Base-by-base conservation (phyloP, 2,329 filamentous ascomycete species). In the Colletotrichum sansevieriae region DNA sequence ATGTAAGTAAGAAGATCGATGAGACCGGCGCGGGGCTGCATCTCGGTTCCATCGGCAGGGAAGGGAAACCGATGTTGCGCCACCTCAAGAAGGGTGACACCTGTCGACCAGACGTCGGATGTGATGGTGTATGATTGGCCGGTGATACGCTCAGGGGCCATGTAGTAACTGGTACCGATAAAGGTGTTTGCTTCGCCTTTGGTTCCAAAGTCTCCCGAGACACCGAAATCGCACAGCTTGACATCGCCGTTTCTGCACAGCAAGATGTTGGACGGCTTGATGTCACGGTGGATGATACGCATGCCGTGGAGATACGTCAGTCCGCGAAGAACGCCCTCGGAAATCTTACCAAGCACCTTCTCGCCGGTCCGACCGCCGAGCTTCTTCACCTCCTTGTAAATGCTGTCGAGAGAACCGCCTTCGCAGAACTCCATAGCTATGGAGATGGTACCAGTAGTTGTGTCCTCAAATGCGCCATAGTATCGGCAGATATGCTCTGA, bases 381-480 rank as follows among this genome's bases (percentile, higher is more conserved):
- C 74, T 96, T 94, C 83, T 97, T 97, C 41, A 99, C 95, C 81
- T 99, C 96, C 73, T 93, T 93, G 84, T 99, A 99, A 72, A 99
- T 96, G 77, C 93, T 96, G 82, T 99, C 95, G 20, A 99, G 87
- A 54, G 94, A 97, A 61, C 96, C 96, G 66, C 96, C 96, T 81
- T 98, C 96, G 78, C 96, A 99, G 76, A 97, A 98, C 78, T 99
- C 96, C 96, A 99, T 99, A 65, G 94, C 95, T 76, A 99, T 99
- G 55, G 94, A 97, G 73, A 99, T 98, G 55, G 95, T 98, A 58
- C 95, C 94, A 10, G 94, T 97, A n/a, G 94, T 92, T 67, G 96
- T 92, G 77, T 99, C 95, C 78, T 97, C 93, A 78, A 98, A 99
- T 46, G 95, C 95, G 71, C 96, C 96, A 76, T 98, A 99, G 82